These are phyloP conservation scores for Apiotrichum brassicae DNA, from an alignment of 1,284 basidiomycete species.

Conservation along the genomic window DNA sequence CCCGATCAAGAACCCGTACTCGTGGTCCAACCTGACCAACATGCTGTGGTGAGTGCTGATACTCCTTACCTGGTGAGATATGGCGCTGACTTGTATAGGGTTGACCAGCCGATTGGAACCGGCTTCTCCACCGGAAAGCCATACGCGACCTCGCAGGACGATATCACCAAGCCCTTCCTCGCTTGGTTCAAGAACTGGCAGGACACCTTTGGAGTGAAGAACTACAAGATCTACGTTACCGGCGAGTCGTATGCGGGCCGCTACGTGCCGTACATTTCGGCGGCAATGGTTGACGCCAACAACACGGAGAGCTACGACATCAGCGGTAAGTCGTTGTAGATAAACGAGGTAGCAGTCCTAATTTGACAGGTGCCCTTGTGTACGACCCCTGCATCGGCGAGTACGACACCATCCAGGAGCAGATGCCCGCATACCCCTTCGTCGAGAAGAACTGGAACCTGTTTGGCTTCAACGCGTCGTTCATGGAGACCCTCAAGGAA, in stretches of 20 bases:
- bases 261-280: constrained; percentile 47
- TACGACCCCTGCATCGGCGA: constrained; percentile 27
- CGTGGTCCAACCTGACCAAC: constrained; percentile 65
- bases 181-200: constrained; percentile 23
- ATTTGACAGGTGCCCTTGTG: constrained; percentile 22
- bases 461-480: constrained; percentile 48
- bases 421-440: constrained; percentile 55
- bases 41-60: constrained; percentile 23
- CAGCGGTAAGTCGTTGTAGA: neutral
- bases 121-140: constrained; percentile 70
- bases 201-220: constrained; percentile 17
- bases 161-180: constrained; percentile 41
- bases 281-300: constrained; percentile 25
- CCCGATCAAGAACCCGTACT: constrained; percentile 61
- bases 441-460: constrained; percentile 10
- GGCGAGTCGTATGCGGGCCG: constrained; percentile 43
- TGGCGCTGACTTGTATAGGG: too few species aligned
- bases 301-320: constrained; percentile 20
- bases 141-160: constrained; percentile 50
- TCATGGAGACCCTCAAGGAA: constrained; percentile 56
- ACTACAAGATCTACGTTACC: constrained; percentile 30
- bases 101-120: constrained; percentile 70
- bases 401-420: constrained; percentile 55
- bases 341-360: too few species aligned
- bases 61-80: neutral